Evolutionary conservation across 495 filamentous ascomycete genomes (phyloP), one percentile per base, ranked within the genome.

Genomic region (Penicillium psychrofluorescens): DNA sequence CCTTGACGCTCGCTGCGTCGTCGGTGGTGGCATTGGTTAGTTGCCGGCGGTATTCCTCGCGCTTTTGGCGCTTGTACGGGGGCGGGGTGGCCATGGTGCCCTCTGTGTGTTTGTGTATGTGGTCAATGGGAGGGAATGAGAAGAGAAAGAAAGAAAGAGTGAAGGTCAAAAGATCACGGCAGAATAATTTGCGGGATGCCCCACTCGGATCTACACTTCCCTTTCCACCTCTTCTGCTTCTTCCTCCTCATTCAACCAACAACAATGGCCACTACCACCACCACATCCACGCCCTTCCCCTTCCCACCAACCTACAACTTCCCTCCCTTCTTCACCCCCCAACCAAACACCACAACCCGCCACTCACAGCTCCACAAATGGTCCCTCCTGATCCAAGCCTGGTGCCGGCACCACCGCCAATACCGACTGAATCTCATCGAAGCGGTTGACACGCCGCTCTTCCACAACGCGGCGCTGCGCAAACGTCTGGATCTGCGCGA

Each of bases 351-450:
- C 50, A 68, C 72, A 28, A 95, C 88, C 9, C 85, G 79, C 54
- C 75, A 78, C 62, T 75, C 80, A 15, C 92, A 97, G 61, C 80
- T 89, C 41, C 64, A 74, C 30, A 86, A 85, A 68, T 98, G 92
- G 92, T 81, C 84, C 34, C 58, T 77, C n/a, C 78, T 95, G 12
- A 81, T 98, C 55, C 87, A 85, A 45, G 54, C 81, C 54, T 98
- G 92, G 82, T 90, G 86, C 62, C 78, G 80, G 0, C 74, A 84
- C 60, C 78, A 91, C 65, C 79, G 75, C 34, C 58, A 86, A 54
- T 94, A 78, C 72, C 76, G 78, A 29, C 75, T 96, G 28, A 70
- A 80, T 3, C 67, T 92, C 10, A 64, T 77, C 33, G 71, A 85
- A 13, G 75, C 79, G 2, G 56, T 84, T 8, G 73, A 77, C 22